Evolutionary conservation across 768 basidiomycete species (phyloP), one percentile per base, ranked within the genome.

Genomic region (Exidia glandulosa): DNA sequence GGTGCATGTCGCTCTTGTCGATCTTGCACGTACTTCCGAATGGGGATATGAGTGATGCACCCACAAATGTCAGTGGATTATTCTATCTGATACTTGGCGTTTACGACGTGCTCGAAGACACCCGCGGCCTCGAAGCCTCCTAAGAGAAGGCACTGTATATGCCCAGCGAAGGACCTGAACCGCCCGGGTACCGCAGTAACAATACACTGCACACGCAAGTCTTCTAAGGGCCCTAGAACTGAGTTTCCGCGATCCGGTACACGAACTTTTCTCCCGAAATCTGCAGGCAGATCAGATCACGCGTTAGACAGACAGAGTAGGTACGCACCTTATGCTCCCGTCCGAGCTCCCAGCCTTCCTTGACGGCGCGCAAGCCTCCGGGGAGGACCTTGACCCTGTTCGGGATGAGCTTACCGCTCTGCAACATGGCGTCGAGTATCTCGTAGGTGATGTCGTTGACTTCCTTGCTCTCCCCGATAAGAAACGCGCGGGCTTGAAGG

Each of bases 181-280:
- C n/a, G n/a, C n/a, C n/a, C n/a, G n/a, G n/a, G n/a, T n/a, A n/a
- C n/a, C n/a, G n/a, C n/a, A n/a, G n/a, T n/a, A n/a, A n/a, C n/a
- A n/a, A n/a, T n/a, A n/a, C n/a, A n/a, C n/a, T n/a, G n/a, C n/a
- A 45, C 23, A 23, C 23, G 23, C 23, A 14, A 14, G 41, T 45
- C 14, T 45, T 52, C 23, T 10, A 10, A 32, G 33, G 13, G n/a
- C 19, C 16, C 29, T 52, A 60, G 32, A 62, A 59, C 52, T 36
- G 27, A 3, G 61, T 60, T 12, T 62, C 61, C 54, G 48, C 59
- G 31, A 62, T 47, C 19, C 59, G 48, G 47, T 62, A 62, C 36
- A 62, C 61, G 19, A 62, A 48, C 27, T 62, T 62, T 41, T 62
- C 61, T 3, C 61, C 61, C 9, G 61, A 62, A 4, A 60, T 33